Evolutionary conservation across 805 yeast species (phyloP).

Genomic region (Torulaspora franciscae): DNA sequence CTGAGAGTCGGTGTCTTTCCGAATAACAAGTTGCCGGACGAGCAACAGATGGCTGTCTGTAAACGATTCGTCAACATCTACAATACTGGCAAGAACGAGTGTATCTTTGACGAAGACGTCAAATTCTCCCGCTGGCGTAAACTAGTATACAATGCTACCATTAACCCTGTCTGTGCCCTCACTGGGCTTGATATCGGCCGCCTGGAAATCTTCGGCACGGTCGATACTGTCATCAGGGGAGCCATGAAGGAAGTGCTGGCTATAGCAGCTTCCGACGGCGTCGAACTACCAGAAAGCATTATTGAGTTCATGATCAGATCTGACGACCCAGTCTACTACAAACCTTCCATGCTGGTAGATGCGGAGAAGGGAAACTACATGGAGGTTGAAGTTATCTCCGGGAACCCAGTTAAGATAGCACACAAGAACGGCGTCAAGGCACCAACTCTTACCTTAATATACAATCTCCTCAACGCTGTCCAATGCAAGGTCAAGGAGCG

Average conservation of each 20-base stretch:
- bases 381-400: constrained; percentile 68
- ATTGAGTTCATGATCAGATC: constrained; percentile 50
- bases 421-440: constrained; percentile 44
- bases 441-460: constrained; percentile 57
- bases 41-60: constrained; percentile 33
- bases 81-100: constrained; percentile 40
- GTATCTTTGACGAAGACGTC: constrained; percentile 42
- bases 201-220: constrained; percentile 42
- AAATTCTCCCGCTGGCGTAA: constrained; percentile 58
- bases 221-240: constrained; percentile 43
- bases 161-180: constrained; percentile 59
- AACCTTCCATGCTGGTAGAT: constrained; percentile 74
- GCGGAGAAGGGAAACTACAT: constrained; percentile 59
- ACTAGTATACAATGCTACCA: constrained; percentile 62
- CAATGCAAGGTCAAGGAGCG: constrained; percentile 61
- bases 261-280: constrained; percentile 67
- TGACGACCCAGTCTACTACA: constrained; percentile 55
- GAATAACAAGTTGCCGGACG: constrained; percentile 33
- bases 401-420: constrained; percentile 55
- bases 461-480: constrained; percentile 53
- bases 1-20: constrained; percentile 47
- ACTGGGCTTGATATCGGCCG: constrained; percentile 59
- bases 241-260: constrained; percentile 64
- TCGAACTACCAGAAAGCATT: constrained; percentile 45
- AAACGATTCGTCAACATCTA: constrained; percentile 45